Base-by-base conservation (phyloP, 176 grass and related monocot genomes). In the Phoenix roebelenii region DNA sequence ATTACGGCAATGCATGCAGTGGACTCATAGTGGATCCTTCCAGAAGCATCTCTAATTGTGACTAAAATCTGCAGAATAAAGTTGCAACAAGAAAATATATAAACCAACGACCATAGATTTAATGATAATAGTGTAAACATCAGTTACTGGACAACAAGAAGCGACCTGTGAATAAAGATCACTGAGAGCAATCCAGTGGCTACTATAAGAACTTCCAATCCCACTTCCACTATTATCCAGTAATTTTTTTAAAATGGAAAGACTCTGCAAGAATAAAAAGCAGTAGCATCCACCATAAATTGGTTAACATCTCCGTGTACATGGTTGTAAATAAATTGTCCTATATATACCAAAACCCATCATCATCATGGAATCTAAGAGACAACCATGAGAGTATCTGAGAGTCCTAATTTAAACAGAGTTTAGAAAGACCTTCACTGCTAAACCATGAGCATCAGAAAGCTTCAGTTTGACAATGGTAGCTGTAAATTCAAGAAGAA, bases 1-100 rank as follows among this genome's bases (percentile, higher is more conserved):
- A 91, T 97, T 28, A 88, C 55, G 63, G 83, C 68, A 80, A 97
- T 68, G 55, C 83, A 97, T 72, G 92, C 80, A 74, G 92, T 91
- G 19, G 75, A 75, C 68, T 97, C 86, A 70, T 89, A 85, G 59
- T 67, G 60, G 49, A 91, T 83, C 67, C 92, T 84, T 49, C 92
- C 92, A 56, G 92, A 90, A 64, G 77, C 55, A 79, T 97, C 92
- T 49, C 74, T 30, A 73, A 80, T 82, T 72, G 81, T 85, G 68
- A 65, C 64, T 25, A 96, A 71, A 74, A 96, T 74, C 87, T 96
- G 75, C 61, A 85, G 18, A 75, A 49, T 14, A 44, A 44, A 14
- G 1, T 44, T 12, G 35, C 9, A 25, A 68, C 30, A 28, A 12
- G 19, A 54, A 66, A 65, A 78, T 16, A 74, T 62, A 35, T 18